Conservation (phyloP, 208 protist species). For the Eutreptiella sp. region DNA sequence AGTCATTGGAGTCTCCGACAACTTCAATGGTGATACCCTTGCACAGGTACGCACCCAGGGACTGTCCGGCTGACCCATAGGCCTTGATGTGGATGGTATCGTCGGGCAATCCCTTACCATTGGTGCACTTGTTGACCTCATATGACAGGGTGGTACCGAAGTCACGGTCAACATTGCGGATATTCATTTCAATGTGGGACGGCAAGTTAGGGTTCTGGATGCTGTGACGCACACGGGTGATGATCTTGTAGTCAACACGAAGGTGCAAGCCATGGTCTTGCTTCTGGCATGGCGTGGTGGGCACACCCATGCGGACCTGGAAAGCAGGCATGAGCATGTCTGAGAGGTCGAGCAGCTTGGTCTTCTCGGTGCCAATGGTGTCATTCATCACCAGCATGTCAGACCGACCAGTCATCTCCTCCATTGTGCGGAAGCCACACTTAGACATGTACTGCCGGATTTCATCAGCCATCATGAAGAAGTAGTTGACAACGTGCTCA, state of each 20-base stretch:
- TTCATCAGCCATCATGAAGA: slow-evolving; percentile 65
- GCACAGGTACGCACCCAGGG: slow-evolving; percentile 55
- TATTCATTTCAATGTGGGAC: slow-evolving; percentile 14
- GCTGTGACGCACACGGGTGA: not conserved
- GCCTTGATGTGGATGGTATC: slow-evolving; percentile 36
- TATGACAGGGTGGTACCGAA: slow-evolving; percentile 49
- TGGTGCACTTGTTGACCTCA: slow-evolving; percentile 41
- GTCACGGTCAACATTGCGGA: slow-evolving; percentile 51
- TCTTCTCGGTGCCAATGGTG: slow-evolving; percentile 15
- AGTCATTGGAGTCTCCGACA: slow-evolving; percentile 67
- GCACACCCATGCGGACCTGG: slow-evolving; percentile 2
- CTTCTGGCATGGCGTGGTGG: slow-evolving; percentile 7
- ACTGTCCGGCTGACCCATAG: slow-evolving; percentile 53
- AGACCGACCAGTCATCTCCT: slow-evolving; percentile 54
- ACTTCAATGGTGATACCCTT: slow-evolving; percentile 51
- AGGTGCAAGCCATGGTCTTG: slow-evolving; percentile 22
- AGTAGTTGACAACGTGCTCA: slow-evolving; percentile 70
- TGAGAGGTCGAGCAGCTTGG: slow-evolving; percentile 29
- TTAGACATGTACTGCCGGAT: slow-evolving; percentile 50
- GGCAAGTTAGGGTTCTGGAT: not conserved
- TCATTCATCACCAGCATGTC: slow-evolving; percentile 37
- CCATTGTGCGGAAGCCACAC: slow-evolving; percentile 51
- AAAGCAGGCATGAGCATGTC: slow-evolving; percentile 31
- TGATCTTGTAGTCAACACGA: slow-evolving; percentile 37
- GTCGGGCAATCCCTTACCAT: slow-evolving; percentile 35